Percentiles rank a stretch among this genome's conserved stretches.
Conservation (phyloP, 257 asterid species). For the Nicotiana benthamiana region DNA sequence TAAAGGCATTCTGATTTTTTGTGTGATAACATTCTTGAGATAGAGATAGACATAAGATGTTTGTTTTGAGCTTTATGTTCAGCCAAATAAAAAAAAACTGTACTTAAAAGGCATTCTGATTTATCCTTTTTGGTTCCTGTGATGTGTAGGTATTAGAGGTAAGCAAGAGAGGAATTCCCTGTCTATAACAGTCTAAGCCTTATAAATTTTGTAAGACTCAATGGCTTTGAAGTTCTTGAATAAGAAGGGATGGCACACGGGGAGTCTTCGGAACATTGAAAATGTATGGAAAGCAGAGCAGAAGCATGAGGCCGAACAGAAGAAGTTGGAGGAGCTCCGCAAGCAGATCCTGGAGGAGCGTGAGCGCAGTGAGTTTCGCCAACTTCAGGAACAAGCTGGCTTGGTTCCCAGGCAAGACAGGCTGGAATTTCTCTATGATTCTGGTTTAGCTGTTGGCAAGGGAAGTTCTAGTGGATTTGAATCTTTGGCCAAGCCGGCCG, state of each 20-base stretch:
- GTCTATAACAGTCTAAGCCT: not conserved
- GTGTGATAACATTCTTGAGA: not conserved
- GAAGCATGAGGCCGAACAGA: constrained; percentile 90
- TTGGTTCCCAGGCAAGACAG: constrained; percentile 92
- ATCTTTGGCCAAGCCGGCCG: constrained; percentile 38
- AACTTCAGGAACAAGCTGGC: constrained; percentile 88
- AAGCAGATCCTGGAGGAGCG: constrained; percentile 93
- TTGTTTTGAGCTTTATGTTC: not conserved
- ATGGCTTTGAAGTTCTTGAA: constrained; percentile 92
- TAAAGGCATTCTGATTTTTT: not conserved
- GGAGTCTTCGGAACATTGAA: constrained; percentile 92
- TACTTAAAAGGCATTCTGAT: not conserved
- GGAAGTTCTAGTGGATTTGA: constrained; percentile 67
- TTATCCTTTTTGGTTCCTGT: not conserved
- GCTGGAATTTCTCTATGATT: constrained; percentile 84
- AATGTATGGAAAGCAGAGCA: constrained; percentile 99
- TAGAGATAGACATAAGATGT: not conserved
- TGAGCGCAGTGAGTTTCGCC: constrained; percentile 88
- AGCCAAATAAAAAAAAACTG: not conserved
- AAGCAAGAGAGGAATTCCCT: not conserved
- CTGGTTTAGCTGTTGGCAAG: constrained; percentile 92
- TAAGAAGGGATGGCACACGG: constrained; percentile 99
- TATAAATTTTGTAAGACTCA: not conserved
- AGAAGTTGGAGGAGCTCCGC: constrained; percentile 84
- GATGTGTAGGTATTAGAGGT: not conserved